phyloP scores from a whole-genome alignment of 495 filamentous ascomycete species.

The Pyronema domesticum region DNA sequence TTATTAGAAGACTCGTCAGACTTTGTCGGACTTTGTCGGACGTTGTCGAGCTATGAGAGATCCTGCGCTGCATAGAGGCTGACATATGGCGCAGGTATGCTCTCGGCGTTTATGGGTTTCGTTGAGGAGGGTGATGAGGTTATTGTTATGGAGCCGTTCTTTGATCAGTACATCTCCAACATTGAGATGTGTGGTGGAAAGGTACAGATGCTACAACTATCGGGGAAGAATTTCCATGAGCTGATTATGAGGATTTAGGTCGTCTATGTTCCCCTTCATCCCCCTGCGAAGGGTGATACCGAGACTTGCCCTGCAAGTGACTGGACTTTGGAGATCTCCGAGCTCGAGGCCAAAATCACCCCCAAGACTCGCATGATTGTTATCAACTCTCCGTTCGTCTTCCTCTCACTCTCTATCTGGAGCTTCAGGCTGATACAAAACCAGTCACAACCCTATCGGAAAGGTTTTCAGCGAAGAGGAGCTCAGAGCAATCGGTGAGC shows the following conservation, averaged over 20 bases:
- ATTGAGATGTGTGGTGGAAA: conserved; percentile 94
- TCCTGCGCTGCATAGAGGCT: conserved; percentile 7
- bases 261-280: conserved; percentile 81
- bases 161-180: conserved; percentile 96
- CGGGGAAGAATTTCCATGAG: not conserved
- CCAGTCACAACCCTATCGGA: conserved; percentile 74
- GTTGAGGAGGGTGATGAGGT: conserved; percentile 90
- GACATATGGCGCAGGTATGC: conserved; percentile 38
- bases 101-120: conserved; percentile 94
- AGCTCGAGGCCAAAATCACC: conserved; percentile 72
- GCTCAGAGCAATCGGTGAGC: conserved; percentile 64
- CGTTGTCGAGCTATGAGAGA: not conserved
- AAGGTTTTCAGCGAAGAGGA: conserved; percentile 80
- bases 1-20: not conserved
- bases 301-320: conserved; percentile 68
- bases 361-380: conserved; percentile 88
- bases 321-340: conserved; percentile 70
- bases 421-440: not conserved
- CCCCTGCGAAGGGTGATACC: conserved; percentile 64
- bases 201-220: conserved; percentile 16
- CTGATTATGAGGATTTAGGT: conserved; percentile 24
- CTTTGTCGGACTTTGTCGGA: no score
- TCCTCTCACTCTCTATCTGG: not conserved
- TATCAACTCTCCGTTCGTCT: conserved; percentile 35
- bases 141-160: conserved; percentile 96